Evolutionary conservation across 2,329 filamentous ascomycete genomes (phyloP).

Genomic region (Ampelomyces quisqualis): DNA sequence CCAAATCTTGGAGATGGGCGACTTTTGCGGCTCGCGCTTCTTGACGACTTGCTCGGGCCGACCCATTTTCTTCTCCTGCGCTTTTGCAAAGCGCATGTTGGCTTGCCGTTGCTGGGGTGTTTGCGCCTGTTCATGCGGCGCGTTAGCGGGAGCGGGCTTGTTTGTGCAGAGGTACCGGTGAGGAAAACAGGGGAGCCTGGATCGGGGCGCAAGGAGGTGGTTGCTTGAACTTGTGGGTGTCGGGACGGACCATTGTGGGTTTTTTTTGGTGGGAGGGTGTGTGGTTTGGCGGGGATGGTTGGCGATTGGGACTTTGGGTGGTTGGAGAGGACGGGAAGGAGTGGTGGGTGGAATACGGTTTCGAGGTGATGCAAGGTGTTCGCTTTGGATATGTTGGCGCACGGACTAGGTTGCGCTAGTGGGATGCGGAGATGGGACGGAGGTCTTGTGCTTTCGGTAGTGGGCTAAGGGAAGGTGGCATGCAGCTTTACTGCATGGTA

Average conservation of each 20-base stretch:
- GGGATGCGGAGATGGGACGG: slow-evolving; percentile 22
- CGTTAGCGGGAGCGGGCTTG: no score
- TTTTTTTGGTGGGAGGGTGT: no score
- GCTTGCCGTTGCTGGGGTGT: slow-evolving; percentile 79
- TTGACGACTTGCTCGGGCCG: slow-evolving; percentile 59
- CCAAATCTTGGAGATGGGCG: slow-evolving; percentile 59
- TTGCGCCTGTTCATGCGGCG: slow-evolving; percentile 65
- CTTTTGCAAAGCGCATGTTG: slow-evolving; percentile 75
- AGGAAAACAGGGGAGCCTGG: no score
- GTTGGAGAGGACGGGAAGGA: no score
- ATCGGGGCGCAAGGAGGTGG: no score
- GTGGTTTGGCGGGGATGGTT: no score
- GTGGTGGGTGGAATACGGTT: slow-evolving; percentile 4
- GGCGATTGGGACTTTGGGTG: not conserved
- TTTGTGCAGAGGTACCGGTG: no score
- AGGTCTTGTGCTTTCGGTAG: slow-evolving; percentile 21
- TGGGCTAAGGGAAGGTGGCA: not conserved
- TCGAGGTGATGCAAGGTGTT: slow-evolving; percentile 39
- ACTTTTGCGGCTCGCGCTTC: slow-evolving; percentile 49
- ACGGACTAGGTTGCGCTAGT: slow-evolving; percentile 15
- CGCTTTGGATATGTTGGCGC: slow-evolving; percentile 20
- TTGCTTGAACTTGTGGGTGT: no score
- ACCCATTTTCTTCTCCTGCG: slow-evolving; percentile 72
- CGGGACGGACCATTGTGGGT: no score
- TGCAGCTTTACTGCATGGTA: not conserved